Evolutionary conservation across 2,329 filamentous ascomycete species (phyloP), one percentile per base, ranked within the genome.

Genomic region (Parastagonospora nodorum): DNA sequence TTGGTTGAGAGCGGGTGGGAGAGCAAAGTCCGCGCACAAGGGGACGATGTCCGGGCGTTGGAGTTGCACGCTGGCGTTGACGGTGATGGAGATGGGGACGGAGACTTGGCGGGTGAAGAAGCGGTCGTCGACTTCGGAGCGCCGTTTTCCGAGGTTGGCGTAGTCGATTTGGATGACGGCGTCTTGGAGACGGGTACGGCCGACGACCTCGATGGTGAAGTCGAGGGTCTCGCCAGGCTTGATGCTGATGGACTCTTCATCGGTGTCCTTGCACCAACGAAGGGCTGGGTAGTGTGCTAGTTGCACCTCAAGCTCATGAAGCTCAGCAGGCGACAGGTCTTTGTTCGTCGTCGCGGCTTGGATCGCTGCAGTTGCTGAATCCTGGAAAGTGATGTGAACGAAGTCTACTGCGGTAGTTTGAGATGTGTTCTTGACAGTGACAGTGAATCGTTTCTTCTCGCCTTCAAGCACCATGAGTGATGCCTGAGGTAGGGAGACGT

Each of bases 391-490:
- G 52, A 97, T 91, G 24, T 94, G 81, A 31, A 97, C 77, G 48
- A 97, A 87, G 67, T 96, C 90, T 1, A 90, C 90, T 1, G 90
- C 80, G 1, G 88, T 92, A 1, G 80, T 71, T 15, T 53, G 60
- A 0, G 91, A 94, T 8, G 85, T 78, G 59, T 99, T 99, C 59
- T 88, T 84, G 11, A 97, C 77, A 0, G 88, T 92, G 12, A 97
- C 82, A 0, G 84, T 87, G 67, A 97, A 95, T 0, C 79, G 78
- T 61, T 86, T 87, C 16, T 83, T 84, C 73, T 99, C 93, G 37
- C 94, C 94, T 75, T 97, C 93, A 5, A 99, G 80, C 9, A 99
- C 82, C 92, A 96, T 97, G 31, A 96, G 78, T 8, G 91, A 89
- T 16, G 89, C 90, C 66, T 97, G 92, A 0, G 88, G 84, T 1